A percentile compares a stretch with the other conserved stretches of the same genome.
Conservation (phyloP, 352 stramenopile species). For the Phytopythium litorale region DNA sequence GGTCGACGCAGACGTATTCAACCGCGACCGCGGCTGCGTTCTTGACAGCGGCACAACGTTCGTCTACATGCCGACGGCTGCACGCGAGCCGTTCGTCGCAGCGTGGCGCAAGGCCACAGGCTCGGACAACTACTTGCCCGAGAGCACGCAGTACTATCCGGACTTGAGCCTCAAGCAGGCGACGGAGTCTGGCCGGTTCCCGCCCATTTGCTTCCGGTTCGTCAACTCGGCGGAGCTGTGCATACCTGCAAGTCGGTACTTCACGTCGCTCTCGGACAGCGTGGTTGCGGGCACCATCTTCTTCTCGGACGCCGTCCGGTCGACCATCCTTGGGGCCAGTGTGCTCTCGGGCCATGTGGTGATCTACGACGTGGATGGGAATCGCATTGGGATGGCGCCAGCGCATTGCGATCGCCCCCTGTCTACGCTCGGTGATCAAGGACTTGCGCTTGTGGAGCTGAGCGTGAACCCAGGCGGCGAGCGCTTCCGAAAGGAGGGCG, state of each 20-base stretch:
- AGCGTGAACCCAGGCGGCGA: slow-evolving; percentile 58
- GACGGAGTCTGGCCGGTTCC: slow-evolving; percentile 28
- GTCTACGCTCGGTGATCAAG: background rate
- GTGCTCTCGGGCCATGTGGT: slow-evolving; percentile 67
- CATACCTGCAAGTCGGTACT: slow-evolving; percentile 45
- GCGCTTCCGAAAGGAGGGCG: slow-evolving; percentile 35
- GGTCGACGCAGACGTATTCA: slow-evolving; percentile 40
- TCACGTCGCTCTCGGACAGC: slow-evolving; percentile 26
- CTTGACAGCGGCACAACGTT: slow-evolving; percentile 82
- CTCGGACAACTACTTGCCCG: slow-evolving; percentile 30
- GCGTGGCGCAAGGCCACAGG: slow-evolving; percentile 48
- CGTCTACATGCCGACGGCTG: slow-evolving; percentile 54
- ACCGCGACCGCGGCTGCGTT: slow-evolving; percentile 61
- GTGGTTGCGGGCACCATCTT: slow-evolving; percentile 66
- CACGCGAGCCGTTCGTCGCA: slow-evolving; percentile 29
- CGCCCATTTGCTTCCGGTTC: slow-evolving; percentile 67
- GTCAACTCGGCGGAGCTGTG: slow-evolving; percentile 55
- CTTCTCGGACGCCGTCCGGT: slow-evolving; percentile 56
- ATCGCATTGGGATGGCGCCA: slow-evolving; percentile 55
- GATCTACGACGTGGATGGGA: slow-evolving; percentile 76
- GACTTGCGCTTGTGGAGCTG: slow-evolving; percentile 30
- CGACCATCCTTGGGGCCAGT: slow-evolving; percentile 70
- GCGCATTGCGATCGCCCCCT: slow-evolving; percentile 40
- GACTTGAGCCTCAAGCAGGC: background rate
- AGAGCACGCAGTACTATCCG: slow-evolving; percentile 48